Percentiles rank a stretch among this genome's conserved stretches.
Evolutionary conservation across 176 grass and related monocot genomes (phyloP).

Genomic region (Bolboschoenus planiculmis): DNA sequence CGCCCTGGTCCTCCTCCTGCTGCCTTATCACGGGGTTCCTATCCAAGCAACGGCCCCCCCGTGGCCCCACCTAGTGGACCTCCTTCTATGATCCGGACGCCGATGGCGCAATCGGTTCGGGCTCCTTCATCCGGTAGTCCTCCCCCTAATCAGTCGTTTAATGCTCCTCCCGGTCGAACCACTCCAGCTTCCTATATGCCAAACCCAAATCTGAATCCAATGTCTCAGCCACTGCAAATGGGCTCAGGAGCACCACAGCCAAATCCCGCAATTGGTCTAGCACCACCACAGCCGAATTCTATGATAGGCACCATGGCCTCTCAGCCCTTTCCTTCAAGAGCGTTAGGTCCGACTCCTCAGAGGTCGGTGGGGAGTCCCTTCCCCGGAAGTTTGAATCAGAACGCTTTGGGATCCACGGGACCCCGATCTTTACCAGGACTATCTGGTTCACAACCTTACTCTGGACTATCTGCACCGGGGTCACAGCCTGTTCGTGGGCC

Average conservation of each 20-base stretch:
- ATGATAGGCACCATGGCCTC: not conserved
- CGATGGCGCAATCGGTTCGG: not conserved
- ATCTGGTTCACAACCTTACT: conserved; percentile 24
- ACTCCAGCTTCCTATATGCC: not conserved
- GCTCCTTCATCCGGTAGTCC: conserved; percentile 26
- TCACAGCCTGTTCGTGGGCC: conserved; percentile 9
- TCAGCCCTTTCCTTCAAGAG: conserved; percentile 22
- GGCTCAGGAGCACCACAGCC: not conserved
- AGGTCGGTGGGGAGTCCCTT: conserved; percentile 23
- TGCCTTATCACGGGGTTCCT: not conserved
- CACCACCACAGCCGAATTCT: not conserved
- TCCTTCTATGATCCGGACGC: conserved; percentile 2
- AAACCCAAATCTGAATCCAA: conserved; percentile 9
- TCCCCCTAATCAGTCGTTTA: not conserved
- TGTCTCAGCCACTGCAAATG: conserved; percentile 24
- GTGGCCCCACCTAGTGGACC: conserved; percentile 5
- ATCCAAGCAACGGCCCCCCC: not conserved
- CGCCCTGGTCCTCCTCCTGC: not conserved
- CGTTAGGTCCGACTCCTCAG: conserved; percentile 1
- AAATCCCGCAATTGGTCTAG: conserved; percentile 19
- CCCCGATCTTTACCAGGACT: conserved; percentile 36
- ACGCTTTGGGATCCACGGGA: conserved; percentile 25
- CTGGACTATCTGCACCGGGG: not conserved
- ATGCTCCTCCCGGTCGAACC: not conserved
- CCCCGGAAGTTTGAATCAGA: conserved; percentile 26